Evolutionary conservation across 1,139 yeast genomes (phyloP), one percentile per base, ranked within the genome.

Genomic region (Pichia sp.): DNA sequence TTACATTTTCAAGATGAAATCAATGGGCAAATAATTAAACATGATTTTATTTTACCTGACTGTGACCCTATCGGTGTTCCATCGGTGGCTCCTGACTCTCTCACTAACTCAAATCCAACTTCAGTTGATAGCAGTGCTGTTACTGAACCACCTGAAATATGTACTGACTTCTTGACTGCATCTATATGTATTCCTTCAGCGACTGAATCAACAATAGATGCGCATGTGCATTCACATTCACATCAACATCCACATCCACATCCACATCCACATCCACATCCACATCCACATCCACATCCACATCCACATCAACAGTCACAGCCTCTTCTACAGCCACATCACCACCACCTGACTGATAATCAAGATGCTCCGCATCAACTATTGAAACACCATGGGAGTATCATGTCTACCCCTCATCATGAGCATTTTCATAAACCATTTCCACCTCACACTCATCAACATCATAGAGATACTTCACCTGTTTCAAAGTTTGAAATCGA

Each of bases 41-140:
- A 53, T 34, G 55, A 56, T 34, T 48, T 54, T 23, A 54, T 55
- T 5, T 46, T 55, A 14, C 59, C 59, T 22, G 42, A 43, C 21
- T 39, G 42, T 39, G 30, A 26, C 12, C 30, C 30, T 4, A 35
- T 14, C 8, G 18, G 34, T 12, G 11, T 28, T 12, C 17, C 35
- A 12, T 12, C 19, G 17, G 22, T 15, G 10, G 30, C 18, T 8
- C 18, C 17, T 2, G n/a, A n/a, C n/a, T n/a, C n/a, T n/a, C n/a
- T n/a, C n/a, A n/a, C n/a, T n/a, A n/a, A n/a, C n/a, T n/a, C n/a
- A n/a, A n/a, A n/a, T n/a, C 15, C 30, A 9, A 26, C 9, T 26
- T 26, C 30, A 9, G n/a, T 12, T 12, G 28, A 25, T 25, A 12
- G 15, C 14, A 24, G 18, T 14, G 10, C 15, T 4, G 18, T n/a